Base-by-base conservation (phyloP, 345 rosid genomes). In the Acer yangbiense region DNA sequence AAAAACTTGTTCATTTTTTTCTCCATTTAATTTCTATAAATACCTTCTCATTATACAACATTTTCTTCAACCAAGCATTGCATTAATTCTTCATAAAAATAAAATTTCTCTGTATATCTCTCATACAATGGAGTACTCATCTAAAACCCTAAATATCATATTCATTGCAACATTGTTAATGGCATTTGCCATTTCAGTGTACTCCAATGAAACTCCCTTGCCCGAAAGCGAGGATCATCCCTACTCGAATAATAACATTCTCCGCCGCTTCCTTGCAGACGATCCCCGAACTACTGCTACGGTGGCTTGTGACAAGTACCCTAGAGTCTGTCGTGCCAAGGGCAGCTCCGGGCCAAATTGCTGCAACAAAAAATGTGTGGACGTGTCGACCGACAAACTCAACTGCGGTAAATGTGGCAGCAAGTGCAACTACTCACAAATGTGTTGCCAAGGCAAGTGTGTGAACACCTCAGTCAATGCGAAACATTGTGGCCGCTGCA, bases 341-440 rank as follows among this genome's bases (percentile, higher is more conserved):
- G 84, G 79, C 9, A 82, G 77, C 12, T 25, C 73, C 16, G 74
- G 83, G 16, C 83, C 66, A 0, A 10, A 81, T 25, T 84, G 87
- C 39, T 76, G 87, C 72, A 20, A 46, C 12, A 79, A 74, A 71
- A 62, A 52, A 18, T 84, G 87, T 27, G 82, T 84, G 0, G 27
- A 81, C 43, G 76, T 79, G 68, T 16, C 16, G 10, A 57, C 67
- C 1, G 83, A 84, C 62, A 25, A 52, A 9, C 55, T 66, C 0
- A 84, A 81, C 43, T 84, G 89, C 11, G 86, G 86, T 0, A 46
- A 63, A 12, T 87, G 89, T 20, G 82, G 87, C 23, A 72, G 65
- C 3, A 79, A 58, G 79, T 84, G 89, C 75, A 76, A 68, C 10
- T 83, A 79, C 75, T 48, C 70, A 1, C 67, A 79, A 29, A 54